Percentiles rank a stretch among this genome's conserved stretches.
phyloP scores from a whole-genome alignment of 768 basidiomycete species.

The Trametes meyenii region DNA sequence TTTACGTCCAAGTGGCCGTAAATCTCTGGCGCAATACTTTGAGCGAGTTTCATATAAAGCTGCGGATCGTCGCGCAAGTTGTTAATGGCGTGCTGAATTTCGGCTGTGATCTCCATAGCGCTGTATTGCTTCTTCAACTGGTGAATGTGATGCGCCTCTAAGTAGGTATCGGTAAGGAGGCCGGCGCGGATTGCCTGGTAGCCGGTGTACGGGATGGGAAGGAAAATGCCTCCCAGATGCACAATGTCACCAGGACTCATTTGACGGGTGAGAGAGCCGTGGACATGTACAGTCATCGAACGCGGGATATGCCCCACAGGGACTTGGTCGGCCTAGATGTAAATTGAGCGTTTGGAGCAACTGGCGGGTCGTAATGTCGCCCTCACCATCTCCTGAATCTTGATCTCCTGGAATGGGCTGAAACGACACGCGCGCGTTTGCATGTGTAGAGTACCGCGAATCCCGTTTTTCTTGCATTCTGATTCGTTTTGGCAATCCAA shows the following conservation, averaged over 20 bases:
- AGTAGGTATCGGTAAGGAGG: constrained; percentile 94
- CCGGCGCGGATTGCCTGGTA: constrained; percentile 97
- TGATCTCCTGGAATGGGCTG: constrained; percentile 97
- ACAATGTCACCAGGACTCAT: constrained; percentile 97
- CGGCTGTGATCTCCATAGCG: constrained; percentile 90
- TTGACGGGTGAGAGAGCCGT: constrained; percentile 84
- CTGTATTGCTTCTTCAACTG: constrained; percentile 98
- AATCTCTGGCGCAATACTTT: constrained; percentile 97
- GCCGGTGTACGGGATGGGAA: constrained; percentile 96
- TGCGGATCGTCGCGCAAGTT: constrained; percentile 72
- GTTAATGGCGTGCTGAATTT: constrained; percentile 69
- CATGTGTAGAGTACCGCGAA: constrained; percentile 94
- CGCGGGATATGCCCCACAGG: constrained; percentile 99
- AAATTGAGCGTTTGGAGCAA: constrained; percentile 35
- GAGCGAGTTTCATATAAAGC: constrained; percentile 87
- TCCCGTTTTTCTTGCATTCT: constrained; percentile 83
- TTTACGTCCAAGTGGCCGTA: constrained; percentile 98
- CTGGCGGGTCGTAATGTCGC: neutral
- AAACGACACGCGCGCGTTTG: constrained; percentile 97
- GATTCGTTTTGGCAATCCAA: constrained; percentile 84
- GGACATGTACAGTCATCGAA: constrained; percentile 96
- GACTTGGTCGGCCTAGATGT: constrained; percentile 85
- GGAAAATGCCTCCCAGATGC: constrained; percentile 94
- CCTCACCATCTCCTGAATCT: constrained; percentile 96
- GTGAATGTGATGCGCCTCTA: constrained; percentile 87